Evolutionary conservation across 1,284 basidiomycete genomes (phyloP).

Genomic region (Afroboletus lepidellus): DNA sequence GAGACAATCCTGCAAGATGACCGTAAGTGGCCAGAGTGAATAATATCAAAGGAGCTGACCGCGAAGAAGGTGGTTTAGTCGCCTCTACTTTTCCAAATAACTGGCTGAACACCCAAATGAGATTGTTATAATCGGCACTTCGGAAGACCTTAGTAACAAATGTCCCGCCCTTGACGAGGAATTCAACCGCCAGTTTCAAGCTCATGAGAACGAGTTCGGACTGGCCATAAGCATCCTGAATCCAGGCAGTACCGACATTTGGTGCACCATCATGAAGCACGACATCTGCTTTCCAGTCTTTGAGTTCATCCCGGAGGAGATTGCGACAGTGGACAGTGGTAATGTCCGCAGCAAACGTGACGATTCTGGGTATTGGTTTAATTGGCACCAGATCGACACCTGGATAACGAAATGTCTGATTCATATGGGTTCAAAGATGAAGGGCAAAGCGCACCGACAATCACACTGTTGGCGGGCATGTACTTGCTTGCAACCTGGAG

Average conservation of each 20-base stretch:
- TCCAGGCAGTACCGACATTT: slow-evolving; percentile 99
- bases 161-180: slow-evolving; percentile 89
- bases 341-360: slow-evolving; percentile 94
- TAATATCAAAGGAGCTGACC: slow-evolving; percentile 47
- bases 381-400: slow-evolving; percentile 96
- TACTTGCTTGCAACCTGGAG: slow-evolving; percentile 98
- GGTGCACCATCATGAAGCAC: slow-evolving; percentile 99
- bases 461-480: slow-evolving; percentile 94
- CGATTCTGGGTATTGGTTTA: slow-evolving; percentile 91
- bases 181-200: slow-evolving; percentile 95
- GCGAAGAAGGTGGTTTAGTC: slow-evolving; percentile 97
- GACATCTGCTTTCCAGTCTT: slow-evolving; percentile 99
- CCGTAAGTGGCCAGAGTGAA: slow-evolving; percentile 2
- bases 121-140: slow-evolving; percentile 97
- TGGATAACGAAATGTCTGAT: slow-evolving; percentile 32
- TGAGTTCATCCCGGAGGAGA: slow-evolving; percentile 84
- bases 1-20: slow-evolving; percentile 82
- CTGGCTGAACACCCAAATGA: slow-evolving; percentile 99
- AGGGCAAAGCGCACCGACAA: slow-evolving; percentile 70
- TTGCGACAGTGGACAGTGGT: slow-evolving; percentile 91
- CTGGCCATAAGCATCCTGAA: slow-evolving; percentile 98
- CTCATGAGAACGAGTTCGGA: slow-evolving; percentile 96
- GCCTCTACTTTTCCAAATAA: slow-evolving; percentile 96
- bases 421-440: slow-evolving; percentile 5
- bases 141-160: slow-evolving; percentile 99